Evolutionary conservation across 2,329 filamentous ascomycete species (phyloP).

Genomic region (Chaetothyriales sp.): DNA sequence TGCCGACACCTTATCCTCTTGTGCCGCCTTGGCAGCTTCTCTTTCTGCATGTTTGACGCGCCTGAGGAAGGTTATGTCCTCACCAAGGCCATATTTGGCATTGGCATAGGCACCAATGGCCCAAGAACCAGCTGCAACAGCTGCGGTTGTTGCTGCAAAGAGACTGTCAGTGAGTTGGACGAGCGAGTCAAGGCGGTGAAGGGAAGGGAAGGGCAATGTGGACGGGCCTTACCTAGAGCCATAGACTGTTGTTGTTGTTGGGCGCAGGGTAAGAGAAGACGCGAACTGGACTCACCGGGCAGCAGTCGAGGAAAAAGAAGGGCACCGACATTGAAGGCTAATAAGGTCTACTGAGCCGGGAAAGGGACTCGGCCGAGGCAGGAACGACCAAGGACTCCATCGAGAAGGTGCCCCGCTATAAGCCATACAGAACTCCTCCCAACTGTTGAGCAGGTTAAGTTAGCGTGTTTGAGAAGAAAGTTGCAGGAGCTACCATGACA

Average conservation of each 20-base stretch:
- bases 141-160: slow-evolving; percentile 13
- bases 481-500: too few species aligned
- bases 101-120: slow-evolving; percentile 47
- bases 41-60: slow-evolving; percentile 29
- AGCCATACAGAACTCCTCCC: too few species aligned
- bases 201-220: background rate
- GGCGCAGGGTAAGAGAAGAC: background rate
- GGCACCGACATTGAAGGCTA: too few species aligned
- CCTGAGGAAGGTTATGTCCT: slow-evolving; percentile 42
- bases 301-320: background rate
- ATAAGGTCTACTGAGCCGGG: too few species aligned
- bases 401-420: too few species aligned
- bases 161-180: background rate
- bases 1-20: slow-evolving; percentile 40
- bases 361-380: too few species aligned
- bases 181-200: background rate
- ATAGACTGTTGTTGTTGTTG: background rate
- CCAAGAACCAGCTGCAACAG: slow-evolving; percentile 21
- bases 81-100: slow-evolving; percentile 51
- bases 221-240: slow-evolving; percentile 1
- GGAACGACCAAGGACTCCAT: too few species aligned
- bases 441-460: too few species aligned
- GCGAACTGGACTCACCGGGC: background rate
- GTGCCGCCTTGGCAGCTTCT: slow-evolving; percentile 34
- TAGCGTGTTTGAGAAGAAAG: too few species aligned